Evolutionary conservation across 1,284 basidiomycete species (phyloP).

Genomic region (Inonotus hispidus): DNA sequence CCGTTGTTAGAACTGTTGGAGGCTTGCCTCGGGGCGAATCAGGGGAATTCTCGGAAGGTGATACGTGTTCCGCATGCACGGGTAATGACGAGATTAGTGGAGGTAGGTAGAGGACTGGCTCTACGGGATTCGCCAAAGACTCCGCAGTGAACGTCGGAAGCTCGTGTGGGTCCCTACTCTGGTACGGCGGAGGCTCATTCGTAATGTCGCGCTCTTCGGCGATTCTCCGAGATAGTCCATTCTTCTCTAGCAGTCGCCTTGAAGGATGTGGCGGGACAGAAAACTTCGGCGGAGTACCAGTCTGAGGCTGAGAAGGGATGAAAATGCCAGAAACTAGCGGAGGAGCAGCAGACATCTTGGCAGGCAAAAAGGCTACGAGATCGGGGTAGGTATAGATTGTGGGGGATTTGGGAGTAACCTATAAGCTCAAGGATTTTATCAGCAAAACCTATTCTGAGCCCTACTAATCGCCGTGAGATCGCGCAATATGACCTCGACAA

Average conservation of each 20-base stretch:
- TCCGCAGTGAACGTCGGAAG: constrained; percentile 15
- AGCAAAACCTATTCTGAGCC: background rate
- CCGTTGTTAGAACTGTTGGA: constrained; percentile 46
- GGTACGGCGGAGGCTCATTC: constrained; percentile 13
- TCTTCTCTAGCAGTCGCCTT: background rate
- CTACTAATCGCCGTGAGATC: background rate
- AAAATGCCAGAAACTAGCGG: background rate
- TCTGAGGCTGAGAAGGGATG: background rate
- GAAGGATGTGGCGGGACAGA: constrained; percentile 12
- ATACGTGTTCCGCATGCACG: background rate
- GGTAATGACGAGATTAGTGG: constrained; percentile 19
- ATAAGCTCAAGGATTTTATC: background rate
- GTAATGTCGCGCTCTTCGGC: background rate
- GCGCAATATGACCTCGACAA: background rate
- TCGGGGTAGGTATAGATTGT: background rate
- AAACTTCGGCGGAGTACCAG: constrained; percentile 8
- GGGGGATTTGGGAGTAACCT: background rate
- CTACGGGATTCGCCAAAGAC: constrained; percentile 2
- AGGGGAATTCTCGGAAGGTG: background rate
- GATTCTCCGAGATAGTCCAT: background rate
- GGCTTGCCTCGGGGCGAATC: constrained; percentile 22
- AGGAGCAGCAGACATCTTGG: constrained; percentile 6
- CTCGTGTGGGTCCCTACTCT: constrained; percentile 12
- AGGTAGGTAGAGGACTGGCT: constrained; percentile 18
- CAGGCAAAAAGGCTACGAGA: background rate